phyloP scores from a whole-genome alignment of 164 flowering plant genomes.

The Piper longum region DNA sequence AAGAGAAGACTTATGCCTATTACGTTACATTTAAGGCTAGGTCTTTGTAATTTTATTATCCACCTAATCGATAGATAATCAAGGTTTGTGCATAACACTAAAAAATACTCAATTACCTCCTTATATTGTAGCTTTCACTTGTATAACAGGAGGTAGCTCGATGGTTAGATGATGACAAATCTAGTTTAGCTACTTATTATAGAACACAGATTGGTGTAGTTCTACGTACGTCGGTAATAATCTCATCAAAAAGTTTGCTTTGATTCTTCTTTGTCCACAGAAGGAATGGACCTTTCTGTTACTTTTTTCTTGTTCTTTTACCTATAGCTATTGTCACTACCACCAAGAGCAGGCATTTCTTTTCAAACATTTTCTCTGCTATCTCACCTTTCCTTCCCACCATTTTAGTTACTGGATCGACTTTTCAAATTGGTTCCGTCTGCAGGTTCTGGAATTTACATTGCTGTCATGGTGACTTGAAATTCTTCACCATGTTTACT shows the following conservation, averaged over 20 bases:
- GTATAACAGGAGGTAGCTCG: too few relatives aligned
- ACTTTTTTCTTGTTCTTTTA: neutral
- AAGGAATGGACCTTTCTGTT: neutral
- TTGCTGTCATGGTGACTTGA: too few relatives aligned
- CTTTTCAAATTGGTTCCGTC: too few relatives aligned
- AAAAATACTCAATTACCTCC: too few relatives aligned
- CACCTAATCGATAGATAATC: too few relatives aligned
- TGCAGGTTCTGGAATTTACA: too few relatives aligned
- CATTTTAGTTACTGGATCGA: too few relatives aligned
- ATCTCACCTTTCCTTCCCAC: neutral
- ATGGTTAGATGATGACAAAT: neutral
- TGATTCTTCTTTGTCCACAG: neutral
- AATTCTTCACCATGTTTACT: too few relatives aligned
- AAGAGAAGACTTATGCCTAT: too few relatives aligned
- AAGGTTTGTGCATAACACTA: too few relatives aligned
- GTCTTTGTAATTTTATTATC: too few relatives aligned
- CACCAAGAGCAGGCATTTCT: neutral
- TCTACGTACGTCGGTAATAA: neutral
- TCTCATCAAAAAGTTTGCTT: neutral
- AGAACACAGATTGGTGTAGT: neutral
- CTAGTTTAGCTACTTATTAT: neutral
- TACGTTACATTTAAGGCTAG: too few relatives aligned
- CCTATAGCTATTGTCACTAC: neutral
- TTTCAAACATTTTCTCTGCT: neutral
- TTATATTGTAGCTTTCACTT: neutral